phyloP scores from a whole-genome alignment of 495 filamentous ascomycete species.

The Aspergillus nidulans region DNA sequence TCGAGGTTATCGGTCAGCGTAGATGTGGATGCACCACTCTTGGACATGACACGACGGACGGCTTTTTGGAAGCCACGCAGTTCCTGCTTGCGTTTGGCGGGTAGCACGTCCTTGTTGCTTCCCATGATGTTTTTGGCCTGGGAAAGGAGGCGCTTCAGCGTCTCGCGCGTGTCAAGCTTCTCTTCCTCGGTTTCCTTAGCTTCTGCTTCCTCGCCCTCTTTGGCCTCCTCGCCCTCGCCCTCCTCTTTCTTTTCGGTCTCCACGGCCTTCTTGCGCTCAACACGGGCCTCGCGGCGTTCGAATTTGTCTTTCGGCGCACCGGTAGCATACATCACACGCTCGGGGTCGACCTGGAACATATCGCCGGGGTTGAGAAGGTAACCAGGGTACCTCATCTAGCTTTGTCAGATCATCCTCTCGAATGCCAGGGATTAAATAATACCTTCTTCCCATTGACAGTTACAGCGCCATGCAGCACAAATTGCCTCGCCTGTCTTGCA shows the following conservation, averaged over 20 bases:
- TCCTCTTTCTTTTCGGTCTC: constrained; percentile 19
- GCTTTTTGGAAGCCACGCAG: constrained; percentile 54
- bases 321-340: constrained; percentile 81
- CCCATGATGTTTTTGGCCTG: constrained; percentile 53
- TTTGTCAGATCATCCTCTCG: neutral
- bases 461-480: constrained; percentile 86
- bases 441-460: constrained; percentile 97
- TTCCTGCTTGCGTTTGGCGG: constrained; percentile 59
- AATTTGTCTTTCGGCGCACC: constrained; percentile 61
- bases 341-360: constrained; percentile 91
- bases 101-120: constrained; percentile 41
- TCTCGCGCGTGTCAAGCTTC: constrained; percentile 35
- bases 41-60: constrained; percentile 49
- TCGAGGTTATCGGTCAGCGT: constrained; percentile 46
- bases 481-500: constrained; percentile 88
- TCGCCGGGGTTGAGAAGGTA: constrained; percentile 97
- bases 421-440: constrained; percentile 4
- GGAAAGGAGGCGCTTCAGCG: constrained; percentile 47
- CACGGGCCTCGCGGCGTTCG: constrained; percentile 41
- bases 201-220: constrained; percentile 24
- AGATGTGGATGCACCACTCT: constrained; percentile 36
- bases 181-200: constrained; percentile 19
- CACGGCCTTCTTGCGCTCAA: constrained; percentile 21
- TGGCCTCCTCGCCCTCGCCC: constrained; percentile 18
- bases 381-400: constrained; percentile 82